phyloP scores from a whole-genome alignment of 129 eudicot species.

The Flaveria brownii region DNA sequence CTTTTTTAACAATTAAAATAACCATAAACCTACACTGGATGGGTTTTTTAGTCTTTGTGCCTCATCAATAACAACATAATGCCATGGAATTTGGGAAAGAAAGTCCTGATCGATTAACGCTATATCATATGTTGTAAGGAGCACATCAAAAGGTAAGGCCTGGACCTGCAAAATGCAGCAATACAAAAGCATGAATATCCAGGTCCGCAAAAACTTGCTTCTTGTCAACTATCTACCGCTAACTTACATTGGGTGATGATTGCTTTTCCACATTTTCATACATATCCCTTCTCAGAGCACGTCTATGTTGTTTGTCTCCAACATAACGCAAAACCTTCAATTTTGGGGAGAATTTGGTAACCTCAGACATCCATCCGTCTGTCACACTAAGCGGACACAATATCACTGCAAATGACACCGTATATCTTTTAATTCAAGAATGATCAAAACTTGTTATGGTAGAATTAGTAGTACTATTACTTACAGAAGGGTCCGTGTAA shows the following conservation, averaged over 20 bases:
- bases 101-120: conserved; percentile 90
- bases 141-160: conserved; percentile 77
- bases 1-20: background rate
- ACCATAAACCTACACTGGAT: conserved; percentile 72
- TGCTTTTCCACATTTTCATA: conserved; percentile 52
- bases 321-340: conserved; percentile 64
- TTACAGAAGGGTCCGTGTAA: conserved; percentile 85
- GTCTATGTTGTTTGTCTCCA: conserved; percentile 81
- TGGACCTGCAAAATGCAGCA: conserved; percentile 49
- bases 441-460: conserved; percentile 4
- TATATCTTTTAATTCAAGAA: background rate
- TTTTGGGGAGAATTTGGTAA: conserved; percentile 69
- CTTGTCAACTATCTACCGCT: background rate
- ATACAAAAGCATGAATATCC: conserved; percentile 22
- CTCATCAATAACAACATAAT: conserved; percentile 83
- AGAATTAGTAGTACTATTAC: conserved; percentile 17
- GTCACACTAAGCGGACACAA: conserved; percentile 94
- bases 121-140: conserved; percentile 96
- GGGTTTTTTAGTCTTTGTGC: conserved; percentile 96
- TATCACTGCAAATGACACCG: conserved; percentile 61
- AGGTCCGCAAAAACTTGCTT: background rate
- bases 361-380: conserved; percentile 90
- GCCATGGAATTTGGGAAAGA: conserved; percentile 86
- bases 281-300: conserved; percentile 58
- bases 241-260: conserved; percentile 55